Percentiles rank a stretch among this genome's conserved stretches.
phyloP scores from a whole-genome alignment of 2,329 filamentous ascomycete genomes.

The Ascomycota sp. region DNA sequence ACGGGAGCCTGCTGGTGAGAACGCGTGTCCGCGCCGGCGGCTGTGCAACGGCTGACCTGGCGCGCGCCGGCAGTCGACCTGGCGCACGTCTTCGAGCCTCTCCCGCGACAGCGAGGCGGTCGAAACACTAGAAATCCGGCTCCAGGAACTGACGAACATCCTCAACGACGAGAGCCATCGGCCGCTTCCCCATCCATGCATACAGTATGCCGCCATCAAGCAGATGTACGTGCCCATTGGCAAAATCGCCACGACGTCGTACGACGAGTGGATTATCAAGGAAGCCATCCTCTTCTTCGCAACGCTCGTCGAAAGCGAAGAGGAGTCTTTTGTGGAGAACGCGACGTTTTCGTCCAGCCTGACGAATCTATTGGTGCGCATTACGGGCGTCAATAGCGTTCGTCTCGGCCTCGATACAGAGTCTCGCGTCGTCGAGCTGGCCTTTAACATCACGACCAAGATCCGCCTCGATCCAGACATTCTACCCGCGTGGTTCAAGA shows the following conservation, averaged over 20 bases:
- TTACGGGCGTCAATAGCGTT: slow-evolving; percentile 50
- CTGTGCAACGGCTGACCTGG: background rate
- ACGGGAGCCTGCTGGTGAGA: slow-evolving; percentile 35
- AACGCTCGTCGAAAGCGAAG: slow-evolving; percentile 83
- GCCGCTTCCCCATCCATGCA: slow-evolving; percentile 75
- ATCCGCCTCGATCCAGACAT: slow-evolving; percentile 76
- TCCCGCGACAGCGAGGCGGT: slow-evolving; percentile 36
- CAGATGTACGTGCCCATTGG: slow-evolving; percentile 78
- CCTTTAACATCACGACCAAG: slow-evolving; percentile 93
- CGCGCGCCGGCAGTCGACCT: slow-evolving; percentile 21
- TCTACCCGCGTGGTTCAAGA: slow-evolving; percentile 75
- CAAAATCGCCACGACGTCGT: slow-evolving; percentile 67
- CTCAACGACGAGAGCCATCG: slow-evolving; percentile 76
- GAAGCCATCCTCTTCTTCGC: slow-evolving; percentile 74
- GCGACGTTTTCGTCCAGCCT: slow-evolving; percentile 66
- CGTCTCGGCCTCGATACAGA: slow-evolving; percentile 63
- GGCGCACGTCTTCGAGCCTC: slow-evolving; percentile 38
- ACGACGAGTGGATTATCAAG: slow-evolving; percentile 67
- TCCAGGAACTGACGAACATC: slow-evolving; percentile 44
- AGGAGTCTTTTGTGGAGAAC: slow-evolving; percentile 82
- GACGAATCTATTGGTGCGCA: slow-evolving; percentile 64
- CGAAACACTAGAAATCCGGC: slow-evolving; percentile 36
- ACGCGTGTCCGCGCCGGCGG: background rate
- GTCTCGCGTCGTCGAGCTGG: slow-evolving; percentile 68
- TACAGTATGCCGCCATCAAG: slow-evolving; percentile 63